These are phyloP conservation scores for Phalaenopsis aphrodite DNA, from an alignment of 106 monocot genomes.

Conservation along the genomic window DNA sequence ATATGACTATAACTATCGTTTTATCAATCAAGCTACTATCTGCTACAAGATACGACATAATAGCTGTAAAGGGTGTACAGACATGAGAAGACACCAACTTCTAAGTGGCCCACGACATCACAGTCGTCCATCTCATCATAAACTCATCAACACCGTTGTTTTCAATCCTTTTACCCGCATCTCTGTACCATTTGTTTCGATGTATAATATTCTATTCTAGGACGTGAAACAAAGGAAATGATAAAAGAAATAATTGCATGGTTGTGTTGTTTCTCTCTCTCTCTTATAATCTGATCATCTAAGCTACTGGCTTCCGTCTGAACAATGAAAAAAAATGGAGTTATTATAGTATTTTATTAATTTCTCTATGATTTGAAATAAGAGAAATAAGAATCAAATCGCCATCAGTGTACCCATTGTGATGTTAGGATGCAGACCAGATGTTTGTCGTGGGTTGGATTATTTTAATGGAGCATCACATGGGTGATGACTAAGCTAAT, in stretches of 20 bases:
- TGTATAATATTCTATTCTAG: not conserved
- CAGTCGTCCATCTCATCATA: not conserved
- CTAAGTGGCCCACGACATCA: not conserved
- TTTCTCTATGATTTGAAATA: not conserved
- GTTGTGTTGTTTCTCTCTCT: not conserved
- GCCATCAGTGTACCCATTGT: not conserved
- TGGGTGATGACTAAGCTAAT: too few relatives aligned
- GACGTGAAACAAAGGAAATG: not conserved
- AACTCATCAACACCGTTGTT: not conserved
- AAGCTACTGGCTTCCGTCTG: too few relatives aligned
- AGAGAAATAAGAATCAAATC: not conserved
- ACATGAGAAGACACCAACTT: not conserved
- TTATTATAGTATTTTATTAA: too few relatives aligned
- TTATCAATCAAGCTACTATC: not conserved
- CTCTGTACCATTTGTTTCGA: not conserved
- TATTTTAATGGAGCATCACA: not conserved
- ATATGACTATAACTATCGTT: not conserved
- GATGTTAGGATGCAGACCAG: not conserved
- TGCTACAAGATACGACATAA: not conserved
- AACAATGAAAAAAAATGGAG: too few relatives aligned
- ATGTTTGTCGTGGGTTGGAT: not conserved
- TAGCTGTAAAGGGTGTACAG: slow-evolving; percentile 3
- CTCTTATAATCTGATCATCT: not conserved
- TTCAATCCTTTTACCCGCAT: not conserved
- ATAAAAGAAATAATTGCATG: not conserved